phyloP scores from a whole-genome alignment of 164 flowering plant species.

The Stephania japonica region DNA sequence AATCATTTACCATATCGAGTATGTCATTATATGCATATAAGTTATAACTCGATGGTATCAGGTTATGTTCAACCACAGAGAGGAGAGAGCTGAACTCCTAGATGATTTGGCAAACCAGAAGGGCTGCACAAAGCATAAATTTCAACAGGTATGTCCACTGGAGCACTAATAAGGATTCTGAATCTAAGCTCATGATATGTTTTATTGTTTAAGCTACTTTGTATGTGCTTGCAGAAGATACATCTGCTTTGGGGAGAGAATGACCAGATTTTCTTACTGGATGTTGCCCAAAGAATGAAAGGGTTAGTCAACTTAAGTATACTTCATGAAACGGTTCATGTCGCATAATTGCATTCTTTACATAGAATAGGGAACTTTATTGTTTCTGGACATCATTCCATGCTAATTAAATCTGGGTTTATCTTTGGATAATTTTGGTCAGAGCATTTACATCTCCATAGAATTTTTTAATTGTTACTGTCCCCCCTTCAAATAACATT shows the following conservation, averaged over 20 bases:
- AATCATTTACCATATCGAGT: too few species aligned
- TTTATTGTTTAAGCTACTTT: background rate
- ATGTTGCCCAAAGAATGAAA: conserved; percentile 74
- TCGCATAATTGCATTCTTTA: background rate
- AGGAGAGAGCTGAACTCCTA: conserved; percentile 75
- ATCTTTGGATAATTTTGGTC: background rate
- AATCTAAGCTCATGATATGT: background rate
- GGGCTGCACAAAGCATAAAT: conserved; percentile 45
- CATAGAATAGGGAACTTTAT: background rate
- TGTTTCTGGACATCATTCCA: background rate
- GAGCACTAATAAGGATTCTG: background rate
- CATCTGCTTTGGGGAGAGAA: conserved; percentile 91
- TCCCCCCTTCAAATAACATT: too few species aligned
- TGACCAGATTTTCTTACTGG: conserved; percentile 70
- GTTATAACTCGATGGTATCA: conserved; percentile 15
- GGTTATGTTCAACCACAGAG: conserved; percentile 91
- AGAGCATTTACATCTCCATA: too few species aligned
- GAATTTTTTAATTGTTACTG: too few species aligned
- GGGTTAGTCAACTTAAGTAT: conserved; percentile 34
- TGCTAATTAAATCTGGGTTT: background rate
- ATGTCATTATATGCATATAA: too few species aligned
- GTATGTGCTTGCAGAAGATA: conserved; percentile 43
- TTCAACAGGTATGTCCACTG: conserved; percentile 49
- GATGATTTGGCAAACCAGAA: conserved; percentile 59
- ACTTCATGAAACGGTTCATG: background rate